These are phyloP conservation scores for Saccharomyces uvarum DNA, from an alignment of 1,139 yeast species.

Conservation along the genomic window DNA sequence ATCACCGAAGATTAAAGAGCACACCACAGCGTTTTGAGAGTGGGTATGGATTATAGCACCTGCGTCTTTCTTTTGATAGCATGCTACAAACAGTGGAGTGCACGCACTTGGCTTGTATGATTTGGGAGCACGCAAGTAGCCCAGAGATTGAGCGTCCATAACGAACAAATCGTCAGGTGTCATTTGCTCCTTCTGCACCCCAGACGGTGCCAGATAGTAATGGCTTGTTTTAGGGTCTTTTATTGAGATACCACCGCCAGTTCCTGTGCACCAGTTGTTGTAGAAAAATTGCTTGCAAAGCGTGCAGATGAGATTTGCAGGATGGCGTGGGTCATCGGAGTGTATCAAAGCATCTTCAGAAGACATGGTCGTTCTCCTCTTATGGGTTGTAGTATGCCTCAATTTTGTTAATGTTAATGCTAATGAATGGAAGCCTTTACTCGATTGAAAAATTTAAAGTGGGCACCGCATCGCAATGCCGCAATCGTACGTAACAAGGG, in stretches of 20 bases:
- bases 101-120: slow-evolving; percentile 83
- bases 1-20: slow-evolving; percentile 58
- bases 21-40: slow-evolving; percentile 81
- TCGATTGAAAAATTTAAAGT: neutral
- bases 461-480: neutral
- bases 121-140: slow-evolving; percentile 55
- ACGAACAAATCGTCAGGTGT: slow-evolving; percentile 78
- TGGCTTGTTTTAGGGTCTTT: slow-evolving; percentile 45
- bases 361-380: neutral
- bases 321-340: slow-evolving; percentile 57
- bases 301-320: slow-evolving; percentile 79
- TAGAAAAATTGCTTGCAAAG: slow-evolving; percentile 69
- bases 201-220: slow-evolving; percentile 67
- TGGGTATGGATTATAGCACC: slow-evolving; percentile 96
- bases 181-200: slow-evolving; percentile 88
- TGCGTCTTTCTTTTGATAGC: slow-evolving; percentile 64
- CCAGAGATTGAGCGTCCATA: slow-evolving; percentile 40
- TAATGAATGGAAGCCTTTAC: neutral
- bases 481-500: neutral
- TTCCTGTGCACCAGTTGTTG: slow-evolving; percentile 90
- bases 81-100: slow-evolving; percentile 78
- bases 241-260: slow-evolving; percentile 92
- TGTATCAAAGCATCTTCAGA: slow-evolving; percentile 32
- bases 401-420: neutral
- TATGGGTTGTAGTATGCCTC: neutral